These are phyloP conservation scores for Cylindrotheca fusiformis DNA, from an alignment of 108 stramenopile genomes.

Conservation along the genomic window DNA sequence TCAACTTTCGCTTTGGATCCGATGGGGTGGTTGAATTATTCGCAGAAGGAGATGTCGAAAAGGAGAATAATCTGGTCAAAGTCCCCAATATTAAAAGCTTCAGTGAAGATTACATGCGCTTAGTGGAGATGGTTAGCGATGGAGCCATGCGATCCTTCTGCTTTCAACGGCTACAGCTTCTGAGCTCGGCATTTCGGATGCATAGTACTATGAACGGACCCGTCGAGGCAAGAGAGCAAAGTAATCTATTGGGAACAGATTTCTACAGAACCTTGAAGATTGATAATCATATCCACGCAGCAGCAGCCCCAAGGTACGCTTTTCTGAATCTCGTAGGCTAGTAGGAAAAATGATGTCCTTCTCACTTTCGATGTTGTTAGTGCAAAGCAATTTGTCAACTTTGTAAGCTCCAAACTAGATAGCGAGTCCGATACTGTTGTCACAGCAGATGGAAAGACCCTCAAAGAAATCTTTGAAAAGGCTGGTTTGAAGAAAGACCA, in stretches of 20 bases:
- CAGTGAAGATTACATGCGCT: slow-evolving; percentile 65
- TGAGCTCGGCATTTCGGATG: slow-evolving; percentile 82
- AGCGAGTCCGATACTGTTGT: slow-evolving; percentile 85
- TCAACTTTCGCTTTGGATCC: slow-evolving; percentile 48
- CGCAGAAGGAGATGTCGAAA: slow-evolving; percentile 22
- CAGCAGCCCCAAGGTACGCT: slow-evolving; percentile 89
- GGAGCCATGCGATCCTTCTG: slow-evolving; percentile 85
- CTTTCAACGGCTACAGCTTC: slow-evolving; percentile 84
- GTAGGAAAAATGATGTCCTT: not conserved
- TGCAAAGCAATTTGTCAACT: slow-evolving; percentile 97
- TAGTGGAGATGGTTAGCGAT: slow-evolving; percentile 66
- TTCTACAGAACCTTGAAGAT: slow-evolving; percentile 98
- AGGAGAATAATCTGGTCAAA: slow-evolving; percentile 34
- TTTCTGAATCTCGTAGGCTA: no score
- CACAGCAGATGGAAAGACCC: slow-evolving; percentile 70
- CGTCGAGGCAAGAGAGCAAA: slow-evolving; percentile 76
- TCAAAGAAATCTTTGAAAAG: slow-evolving; percentile 72
- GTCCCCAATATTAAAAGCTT: slow-evolving; percentile 74
- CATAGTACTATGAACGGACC: slow-evolving; percentile 83
- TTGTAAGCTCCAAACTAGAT: slow-evolving; percentile 95
- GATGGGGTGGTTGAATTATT: slow-evolving; percentile 75
- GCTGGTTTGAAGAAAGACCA: slow-evolving; percentile 96
- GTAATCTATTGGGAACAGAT: slow-evolving; percentile 88
- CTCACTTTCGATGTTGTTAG: not conserved
- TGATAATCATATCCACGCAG: slow-evolving; percentile 98